Percentiles rank a stretch among this genome's conserved stretches.
These are phyloP conservation scores for Cladophialophora chaetospira DNA, from an alignment of 2,329 filamentous ascomycete genomes.

Conservation along the genomic window DNA sequence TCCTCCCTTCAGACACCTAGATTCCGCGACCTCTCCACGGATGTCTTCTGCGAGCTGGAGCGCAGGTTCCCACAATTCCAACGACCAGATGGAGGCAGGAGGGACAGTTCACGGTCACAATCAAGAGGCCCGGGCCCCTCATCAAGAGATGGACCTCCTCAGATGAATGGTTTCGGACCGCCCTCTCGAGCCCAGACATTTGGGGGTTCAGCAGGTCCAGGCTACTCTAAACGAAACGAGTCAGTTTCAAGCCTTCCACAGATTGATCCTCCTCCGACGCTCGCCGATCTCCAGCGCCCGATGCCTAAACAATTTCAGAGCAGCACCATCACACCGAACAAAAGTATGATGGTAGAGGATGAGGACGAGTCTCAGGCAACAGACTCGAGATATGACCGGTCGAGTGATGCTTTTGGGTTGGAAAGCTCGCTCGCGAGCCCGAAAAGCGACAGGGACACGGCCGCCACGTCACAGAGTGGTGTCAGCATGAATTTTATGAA, in stretches of 20 bases:
- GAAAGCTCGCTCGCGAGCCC: constrained; percentile 49
- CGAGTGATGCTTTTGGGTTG: constrained; percentile 66
- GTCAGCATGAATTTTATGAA: constrained; percentile 65
- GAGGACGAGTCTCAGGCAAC: constrained; percentile 69
- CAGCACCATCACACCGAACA: constrained; percentile 96
- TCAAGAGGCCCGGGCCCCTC: constrained; percentile 58
- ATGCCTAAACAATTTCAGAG: constrained; percentile 88
- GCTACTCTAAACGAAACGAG: constrained; percentile 17
- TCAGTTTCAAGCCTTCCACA: constrained; percentile 24
- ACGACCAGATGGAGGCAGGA: constrained; percentile 66
- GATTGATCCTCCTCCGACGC: constrained; percentile 22
- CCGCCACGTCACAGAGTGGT: constrained; percentile 49
- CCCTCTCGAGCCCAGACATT: constrained; percentile 33
- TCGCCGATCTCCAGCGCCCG: constrained; percentile 70
- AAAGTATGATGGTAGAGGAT: constrained; percentile 96
- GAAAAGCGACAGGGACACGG: constrained; percentile 48
- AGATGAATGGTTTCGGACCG: constrained; percentile 38
- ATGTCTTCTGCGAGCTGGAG: constrained; percentile 95
- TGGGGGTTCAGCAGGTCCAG: constrained; percentile 22
- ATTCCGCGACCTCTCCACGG: constrained; percentile 89
- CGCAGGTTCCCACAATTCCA: constrained; percentile 82
- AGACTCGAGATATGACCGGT: constrained; percentile 59
- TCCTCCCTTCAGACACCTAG: constrained; percentile 83
- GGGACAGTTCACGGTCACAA: constrained; percentile 66
- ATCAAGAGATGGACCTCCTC: constrained; percentile 39